These are phyloP conservation scores for Fragilaria crotonensis DNA, from an alignment of 108 stramenopile genomes.

Conservation along the genomic window DNA sequence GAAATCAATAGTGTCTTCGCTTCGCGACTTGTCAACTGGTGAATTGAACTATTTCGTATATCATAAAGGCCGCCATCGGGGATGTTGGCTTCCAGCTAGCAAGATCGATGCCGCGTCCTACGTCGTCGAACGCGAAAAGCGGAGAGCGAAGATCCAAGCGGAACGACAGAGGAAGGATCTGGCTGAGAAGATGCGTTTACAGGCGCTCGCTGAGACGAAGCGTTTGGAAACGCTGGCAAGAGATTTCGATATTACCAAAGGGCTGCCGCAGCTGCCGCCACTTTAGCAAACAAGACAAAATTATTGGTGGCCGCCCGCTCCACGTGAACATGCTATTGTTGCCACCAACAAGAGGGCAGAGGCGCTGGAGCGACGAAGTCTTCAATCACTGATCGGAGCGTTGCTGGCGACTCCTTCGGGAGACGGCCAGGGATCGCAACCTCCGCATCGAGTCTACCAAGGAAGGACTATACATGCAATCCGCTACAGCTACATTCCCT, in stretches of 20 bases:
- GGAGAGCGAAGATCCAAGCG: neutral
- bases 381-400: neutral
- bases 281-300: slow-evolving; percentile 1
- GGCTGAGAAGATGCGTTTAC: neutral
- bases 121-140: slow-evolving; percentile 20
- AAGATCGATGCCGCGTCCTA: slow-evolving; percentile 37
- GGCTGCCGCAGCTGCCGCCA: slow-evolving; percentile 11
- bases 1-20: slow-evolving; percentile 32
- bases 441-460: neutral
- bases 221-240: too few species aligned
- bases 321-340: too few species aligned
- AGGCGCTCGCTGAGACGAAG: too few species aligned
- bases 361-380: neutral
- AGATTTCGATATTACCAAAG: too few species aligned
- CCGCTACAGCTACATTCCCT: neutral
- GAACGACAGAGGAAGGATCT: neutral
- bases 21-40: slow-evolving; percentile 42
- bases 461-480: neutral
- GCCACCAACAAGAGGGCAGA: slow-evolving; percentile 10
- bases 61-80: slow-evolving; percentile 28
- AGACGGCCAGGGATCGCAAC: neutral
- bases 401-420: neutral
- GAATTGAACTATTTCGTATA: slow-evolving; percentile 50
- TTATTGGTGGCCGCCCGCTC: neutral
- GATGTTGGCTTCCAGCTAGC: slow-evolving; percentile 44